These are phyloP conservation scores for Acmispon strigosus DNA, from an alignment of 306 rosid species.

Conservation along the genomic window DNA sequence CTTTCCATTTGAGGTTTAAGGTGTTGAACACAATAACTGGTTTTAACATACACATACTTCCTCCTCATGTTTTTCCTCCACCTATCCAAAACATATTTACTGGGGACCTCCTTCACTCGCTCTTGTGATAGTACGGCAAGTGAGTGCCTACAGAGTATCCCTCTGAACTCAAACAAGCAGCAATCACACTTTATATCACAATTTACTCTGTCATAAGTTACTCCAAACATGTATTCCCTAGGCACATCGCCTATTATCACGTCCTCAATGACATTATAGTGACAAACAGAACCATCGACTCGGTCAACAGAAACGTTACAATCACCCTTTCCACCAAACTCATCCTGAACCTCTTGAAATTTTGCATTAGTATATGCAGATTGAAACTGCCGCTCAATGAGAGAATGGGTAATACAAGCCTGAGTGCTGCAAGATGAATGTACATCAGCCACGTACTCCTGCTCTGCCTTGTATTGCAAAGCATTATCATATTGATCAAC, in stretches of 20 bases:
- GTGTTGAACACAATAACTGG: constrained; percentile 21
- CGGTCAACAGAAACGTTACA: constrained; percentile 6
- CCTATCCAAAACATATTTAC: constrained; percentile 23
- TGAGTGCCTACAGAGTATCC: constrained; percentile 33
- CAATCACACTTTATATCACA: constrained; percentile 23
- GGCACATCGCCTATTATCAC: constrained; percentile 1
- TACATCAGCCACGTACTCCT: constrained; percentile 22
- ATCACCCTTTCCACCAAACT: constrained; percentile 28
- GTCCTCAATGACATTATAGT: constrained; percentile 24
- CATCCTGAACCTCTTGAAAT: constrained; percentile 23
- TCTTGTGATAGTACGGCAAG: constrained; percentile 30
- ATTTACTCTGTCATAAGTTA: constrained; percentile 17
- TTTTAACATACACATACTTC: constrained; percentile 15
- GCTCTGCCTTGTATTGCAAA: constrained; percentile 24
- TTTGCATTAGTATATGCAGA: constrained; percentile 18
- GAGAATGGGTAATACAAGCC: constrained; percentile 19
- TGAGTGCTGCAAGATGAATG: constrained; percentile 18
- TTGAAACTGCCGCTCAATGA: constrained; percentile 24
- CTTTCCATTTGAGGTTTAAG: constrained; percentile 18
- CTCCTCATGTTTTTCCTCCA: constrained; percentile 26
- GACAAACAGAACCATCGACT: constrained; percentile 14
- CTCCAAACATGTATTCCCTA: constrained; percentile 9
- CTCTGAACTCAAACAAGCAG: constrained; percentile 27
- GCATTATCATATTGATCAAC: constrained; percentile 21
- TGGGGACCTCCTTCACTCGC: constrained; percentile 27